Conservation (phyloP, 345 rosid species). For the Odontarrhena argentea region DNA sequence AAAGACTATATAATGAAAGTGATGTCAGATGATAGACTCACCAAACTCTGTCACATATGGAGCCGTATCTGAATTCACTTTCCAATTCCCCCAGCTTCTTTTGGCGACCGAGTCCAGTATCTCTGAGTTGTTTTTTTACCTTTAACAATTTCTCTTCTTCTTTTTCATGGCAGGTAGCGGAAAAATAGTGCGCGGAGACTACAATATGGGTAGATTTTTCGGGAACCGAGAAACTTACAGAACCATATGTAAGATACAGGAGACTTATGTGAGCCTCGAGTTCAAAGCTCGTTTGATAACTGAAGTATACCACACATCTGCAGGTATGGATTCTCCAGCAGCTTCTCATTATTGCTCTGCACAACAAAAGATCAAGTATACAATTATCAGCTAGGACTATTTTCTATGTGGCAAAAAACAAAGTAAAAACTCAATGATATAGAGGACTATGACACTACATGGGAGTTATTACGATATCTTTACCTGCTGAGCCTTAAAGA, state of each 20-base stretch:
- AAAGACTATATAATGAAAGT: neutral
- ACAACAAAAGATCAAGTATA: constrained; percentile 14
- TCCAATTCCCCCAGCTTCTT: constrained; percentile 26
- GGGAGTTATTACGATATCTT: neutral
- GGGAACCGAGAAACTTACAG: constrained; percentile 24
- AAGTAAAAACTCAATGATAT: neutral
- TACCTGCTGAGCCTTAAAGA: constrained; percentile 98
- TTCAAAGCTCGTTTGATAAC: constrained; percentile 67
- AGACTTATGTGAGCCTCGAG: constrained; percentile 26
- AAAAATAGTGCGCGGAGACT: neutral
- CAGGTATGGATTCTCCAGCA: constrained; percentile 94
- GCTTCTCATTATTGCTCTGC: constrained; percentile 97
- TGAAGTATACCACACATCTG: constrained; percentile 98
- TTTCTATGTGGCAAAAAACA: constrained; percentile 16
- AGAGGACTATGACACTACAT: neutral
- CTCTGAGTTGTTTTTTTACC: constrained; percentile 22
- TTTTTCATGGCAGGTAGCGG: constrained; percentile 17
- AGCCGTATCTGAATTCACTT: constrained; percentile 24
- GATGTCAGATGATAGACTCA: constrained; percentile 31
- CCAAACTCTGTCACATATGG: constrained; percentile 22
- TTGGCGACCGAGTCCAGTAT: constrained; percentile 26
- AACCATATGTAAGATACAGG: constrained; percentile 33
- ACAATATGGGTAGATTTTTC: constrained; percentile 10
- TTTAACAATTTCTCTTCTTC: constrained; percentile 23
- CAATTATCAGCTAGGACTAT: constrained; percentile 1